These are phyloP conservation scores for Zostera marina DNA, from an alignment of 116 monocot species.

Conservation along the genomic window DNA sequence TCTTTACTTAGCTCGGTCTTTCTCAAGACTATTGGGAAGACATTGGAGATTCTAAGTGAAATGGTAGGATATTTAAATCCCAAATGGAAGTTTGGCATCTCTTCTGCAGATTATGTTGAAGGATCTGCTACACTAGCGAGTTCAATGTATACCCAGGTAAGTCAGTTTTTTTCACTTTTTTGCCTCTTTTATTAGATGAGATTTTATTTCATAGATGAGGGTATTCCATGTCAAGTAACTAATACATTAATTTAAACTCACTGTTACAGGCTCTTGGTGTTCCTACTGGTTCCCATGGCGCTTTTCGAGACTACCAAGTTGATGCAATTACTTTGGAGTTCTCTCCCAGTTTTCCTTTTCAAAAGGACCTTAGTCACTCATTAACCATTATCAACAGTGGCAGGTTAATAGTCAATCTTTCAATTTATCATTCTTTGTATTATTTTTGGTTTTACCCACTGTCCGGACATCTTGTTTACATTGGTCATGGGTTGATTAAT, in stretches of 20 bases:
- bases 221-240: not conserved
- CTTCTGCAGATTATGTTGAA: conserved; percentile 54
- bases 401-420: conserved; percentile 33
- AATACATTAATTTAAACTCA: not conserved
- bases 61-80: conserved; percentile 42
- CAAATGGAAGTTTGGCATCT: conserved; percentile 43
- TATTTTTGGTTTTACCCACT: not conserved
- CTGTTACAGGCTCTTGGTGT: conserved; percentile 54
- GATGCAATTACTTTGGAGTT: conserved; percentile 62
- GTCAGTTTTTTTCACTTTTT: too few relatives aligned
- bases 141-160: conserved; percentile 78
- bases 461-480: too few relatives aligned
- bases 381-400: conserved; percentile 50
- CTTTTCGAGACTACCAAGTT: conserved; percentile 79
- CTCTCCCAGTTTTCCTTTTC: conserved; percentile 28
- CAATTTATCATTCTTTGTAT: not conserved
- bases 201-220: not conserved
- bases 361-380: conserved; percentile 35
- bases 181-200: not conserved
- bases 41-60: conserved; percentile 26
- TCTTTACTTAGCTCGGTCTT: conserved; percentile 27
- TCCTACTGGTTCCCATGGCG: conserved; percentile 65
- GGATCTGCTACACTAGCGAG: conserved; percentile 67
- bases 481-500: too few relatives aligned
- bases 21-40: conserved; percentile 41